Base-by-base conservation (phyloP, 164 flowering plant genomes). In the Kalanchoe fedtschenkoi region DNA sequence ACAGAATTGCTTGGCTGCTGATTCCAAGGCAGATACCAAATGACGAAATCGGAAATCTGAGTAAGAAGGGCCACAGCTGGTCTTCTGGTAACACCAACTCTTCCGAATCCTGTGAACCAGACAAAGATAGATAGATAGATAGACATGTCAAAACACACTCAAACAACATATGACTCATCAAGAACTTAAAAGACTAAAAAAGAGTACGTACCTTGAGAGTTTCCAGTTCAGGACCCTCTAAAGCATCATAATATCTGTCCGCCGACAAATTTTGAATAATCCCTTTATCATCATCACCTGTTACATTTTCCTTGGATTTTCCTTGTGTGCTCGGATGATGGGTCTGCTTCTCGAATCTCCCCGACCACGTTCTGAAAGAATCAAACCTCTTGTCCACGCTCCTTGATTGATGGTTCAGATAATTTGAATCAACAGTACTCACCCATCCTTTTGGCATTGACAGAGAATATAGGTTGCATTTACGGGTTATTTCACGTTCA, bases 1-100 rank as follows among this genome's bases (percentile, higher is more conserved):
- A 92, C 75, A 92, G 71, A 32, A 89, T 82, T 47, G 98, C 88
- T 75, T 89, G 98, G 80, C 98, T 88, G 76, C 91, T 82, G 14
- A 86, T 67, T 6, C 96, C 98, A 6, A 92, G 84, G 69, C 91
- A 84, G 60, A 92, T 82, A 73, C 96, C 95, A 64, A 87, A 87
- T 19, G 96, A 81, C 6, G 95, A 79, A 28, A 91, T 70, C 5
- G 96, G 91, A 68, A 38, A 89, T 24, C 98, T 84, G 4, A 91
- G 92, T 63, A 91, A 93, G 70, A 91, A 91, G 7, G 96, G 96
- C 98, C 96, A 92, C 46, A 28, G 60, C 73, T 71, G 73, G 77
- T 87, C 93, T 14, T 84, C 71, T 8, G 96, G 98, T 46, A 91
- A 95, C 65, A 85, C 63, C 37, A 77, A 74, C 62, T 85, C 82